Evolutionary conservation across 108 stramenopile genomes (phyloP).

Genomic region (Seminavis robusta): DNA sequence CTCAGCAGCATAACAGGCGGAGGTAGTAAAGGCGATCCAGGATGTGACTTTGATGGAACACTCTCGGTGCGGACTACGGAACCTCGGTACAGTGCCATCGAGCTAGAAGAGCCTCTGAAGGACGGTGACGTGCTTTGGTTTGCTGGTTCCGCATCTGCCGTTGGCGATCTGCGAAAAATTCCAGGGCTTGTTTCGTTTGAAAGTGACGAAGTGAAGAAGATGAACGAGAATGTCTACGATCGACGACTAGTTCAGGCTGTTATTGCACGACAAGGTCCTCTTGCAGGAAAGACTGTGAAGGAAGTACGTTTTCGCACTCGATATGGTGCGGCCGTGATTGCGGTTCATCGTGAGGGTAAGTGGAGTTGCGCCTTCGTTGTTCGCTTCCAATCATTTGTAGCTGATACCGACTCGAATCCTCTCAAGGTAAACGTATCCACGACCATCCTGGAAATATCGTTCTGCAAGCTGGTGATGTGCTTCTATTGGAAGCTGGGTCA

Average conservation of each 20-base stretch:
- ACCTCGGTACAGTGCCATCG: constrained; percentile 17
- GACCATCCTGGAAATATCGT: constrained; percentile 80
- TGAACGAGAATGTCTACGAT: constrained; percentile 69
- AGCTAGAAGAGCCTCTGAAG: constrained; percentile 28
- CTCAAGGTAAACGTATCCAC: constrained; percentile 65
- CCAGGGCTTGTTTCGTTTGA: constrained; percentile 65
- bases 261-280: constrained; percentile 62
- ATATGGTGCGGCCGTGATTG: constrained; percentile 85
- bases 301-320: constrained; percentile 71
- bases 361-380: too few relatives aligned
- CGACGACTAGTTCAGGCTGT: constrained; percentile 82
- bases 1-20: not conserved
- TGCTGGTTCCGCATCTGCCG: constrained; percentile 38
- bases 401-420: too few relatives aligned
- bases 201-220: constrained; percentile 66
- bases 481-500: constrained; percentile 81
- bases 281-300: constrained; percentile 75
- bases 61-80: not conserved
- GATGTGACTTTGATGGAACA: not conserved
- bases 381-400: too few relatives aligned
- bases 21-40: not conserved
- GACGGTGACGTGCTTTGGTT: constrained; percentile 73
- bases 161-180: constrained; percentile 67
- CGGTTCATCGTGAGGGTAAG: constrained; percentile 79
- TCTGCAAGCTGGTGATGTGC: constrained; percentile 81